Evolutionary conservation across 108 stramenopile genomes (phyloP).

Genomic region (Nannochloropsis oceanica): DNA sequence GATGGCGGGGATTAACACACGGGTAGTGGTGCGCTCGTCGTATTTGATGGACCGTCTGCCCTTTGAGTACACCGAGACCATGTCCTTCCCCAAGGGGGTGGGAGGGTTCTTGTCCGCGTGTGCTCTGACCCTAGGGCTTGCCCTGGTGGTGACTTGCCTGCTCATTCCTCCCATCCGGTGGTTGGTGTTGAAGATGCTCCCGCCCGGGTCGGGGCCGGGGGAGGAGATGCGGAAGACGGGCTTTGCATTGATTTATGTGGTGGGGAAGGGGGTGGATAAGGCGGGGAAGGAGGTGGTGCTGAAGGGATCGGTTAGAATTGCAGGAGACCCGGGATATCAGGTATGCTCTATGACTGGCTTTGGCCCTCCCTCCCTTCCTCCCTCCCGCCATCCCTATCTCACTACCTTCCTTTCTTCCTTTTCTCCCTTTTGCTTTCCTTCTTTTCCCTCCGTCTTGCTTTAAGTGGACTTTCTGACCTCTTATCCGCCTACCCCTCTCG

Average conservation of each 20-base stretch:
- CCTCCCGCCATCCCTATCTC: not conserved
- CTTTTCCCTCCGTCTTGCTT: no score
- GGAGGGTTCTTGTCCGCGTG: not conserved
- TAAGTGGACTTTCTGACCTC: no score
- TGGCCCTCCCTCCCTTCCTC: not conserved
- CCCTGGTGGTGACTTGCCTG: not conserved
- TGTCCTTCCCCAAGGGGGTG: not conserved
- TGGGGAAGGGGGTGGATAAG: not conserved
- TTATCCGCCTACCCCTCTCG: no score
- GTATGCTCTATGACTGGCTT: not conserved
- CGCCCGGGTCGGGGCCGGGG: not conserved
- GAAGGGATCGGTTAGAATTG: not conserved
- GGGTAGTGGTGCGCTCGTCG: slow-evolving; percentile 13
- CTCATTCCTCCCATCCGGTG: not conserved
- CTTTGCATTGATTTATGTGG: not conserved
- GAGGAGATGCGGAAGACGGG: not conserved
- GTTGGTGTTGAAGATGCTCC: not conserved
- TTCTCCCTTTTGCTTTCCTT: no score
- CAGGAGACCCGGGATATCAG: not conserved
- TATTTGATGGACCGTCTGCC: not conserved
- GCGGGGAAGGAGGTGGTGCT: not conserved
- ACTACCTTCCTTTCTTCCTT: not conserved
- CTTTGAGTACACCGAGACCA: slow-evolving; percentile 11
- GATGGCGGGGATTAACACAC: slow-evolving; percentile 20
- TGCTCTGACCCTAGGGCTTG: not conserved